Conservation (phyloP, 2,329 filamentous ascomycete species). For the Botrytis sinoallii region DNA sequence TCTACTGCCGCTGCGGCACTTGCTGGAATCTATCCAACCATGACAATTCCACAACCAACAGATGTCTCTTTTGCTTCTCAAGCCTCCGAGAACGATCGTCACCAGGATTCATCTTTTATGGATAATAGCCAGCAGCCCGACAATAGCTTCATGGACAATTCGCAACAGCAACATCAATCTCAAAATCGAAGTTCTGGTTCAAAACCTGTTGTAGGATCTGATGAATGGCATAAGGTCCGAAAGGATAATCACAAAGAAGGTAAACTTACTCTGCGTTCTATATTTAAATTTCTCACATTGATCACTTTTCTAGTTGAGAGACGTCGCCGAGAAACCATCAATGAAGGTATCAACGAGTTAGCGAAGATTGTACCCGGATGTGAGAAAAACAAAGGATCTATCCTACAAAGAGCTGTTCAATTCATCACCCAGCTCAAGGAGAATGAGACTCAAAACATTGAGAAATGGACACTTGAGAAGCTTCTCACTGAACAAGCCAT, state of each 20-base stretch:
- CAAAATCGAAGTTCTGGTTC: slow-evolving; percentile 36
- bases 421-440: slow-evolving; percentile 95
- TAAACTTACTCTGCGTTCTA: slow-evolving; percentile 43
- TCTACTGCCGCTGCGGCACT: slow-evolving; percentile 57
- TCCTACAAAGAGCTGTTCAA: slow-evolving; percentile 85
- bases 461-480: slow-evolving; percentile 92
- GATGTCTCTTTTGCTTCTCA: slow-evolving; percentile 50
- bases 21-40: slow-evolving; percentile 45
- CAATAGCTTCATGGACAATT: slow-evolving; percentile 40
- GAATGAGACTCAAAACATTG: slow-evolving; percentile 89
- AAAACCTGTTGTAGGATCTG: slow-evolving; percentile 90
- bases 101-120: slow-evolving; percentile 41
- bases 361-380: slow-evolving; percentile 96
- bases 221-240: slow-evolving; percentile 96
- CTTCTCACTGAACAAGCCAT: slow-evolving; percentile 85
- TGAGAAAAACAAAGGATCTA: slow-evolving; percentile 98
- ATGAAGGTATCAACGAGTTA: slow-evolving; percentile 97
- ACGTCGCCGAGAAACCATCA: slow-evolving; percentile 94
- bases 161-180: slow-evolving; percentile 37
- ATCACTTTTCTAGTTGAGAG: slow-evolving; percentile 70
- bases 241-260: slow-evolving; percentile 99
- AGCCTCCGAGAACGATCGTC: slow-evolving; percentile 41
- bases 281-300: slow-evolving; percentile 26
- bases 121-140: slow-evolving; percentile 38
- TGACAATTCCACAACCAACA: slow-evolving; percentile 55